Percentiles rank a stretch among this genome's conserved stretches.
phyloP scores from a whole-genome alignment of 805 yeast species.

The Cyberlindnera nakhonratchasimensis region DNA sequence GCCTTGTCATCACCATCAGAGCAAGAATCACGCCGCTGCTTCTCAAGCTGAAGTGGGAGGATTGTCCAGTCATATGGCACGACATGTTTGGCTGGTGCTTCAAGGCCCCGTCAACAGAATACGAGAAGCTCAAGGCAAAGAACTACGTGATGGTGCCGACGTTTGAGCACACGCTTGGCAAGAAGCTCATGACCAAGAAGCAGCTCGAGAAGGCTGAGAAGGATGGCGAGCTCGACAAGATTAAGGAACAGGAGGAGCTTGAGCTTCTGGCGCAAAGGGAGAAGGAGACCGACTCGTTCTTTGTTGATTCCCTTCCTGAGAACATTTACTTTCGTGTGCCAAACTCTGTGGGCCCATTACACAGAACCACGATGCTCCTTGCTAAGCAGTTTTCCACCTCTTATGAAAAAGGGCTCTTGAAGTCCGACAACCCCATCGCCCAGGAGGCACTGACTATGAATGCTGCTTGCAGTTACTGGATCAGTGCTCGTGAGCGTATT shows the following conservation, averaged over 20 bases:
- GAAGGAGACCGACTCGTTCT: conserved; percentile 9
- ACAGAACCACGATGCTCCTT: conserved; percentile 71
- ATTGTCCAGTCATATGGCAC: conserved; percentile 77
- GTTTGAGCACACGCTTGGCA: conserved; percentile 15
- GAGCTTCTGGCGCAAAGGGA: conserved; percentile 1
- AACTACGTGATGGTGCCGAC: conserved; percentile 30
- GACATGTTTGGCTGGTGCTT: conserved; percentile 88
- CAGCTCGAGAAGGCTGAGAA: conserved; percentile 9
- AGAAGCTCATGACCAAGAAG: conserved; percentile 11
- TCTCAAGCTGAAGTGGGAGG: conserved; percentile 80
- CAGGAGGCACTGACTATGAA: conserved; percentile 74
- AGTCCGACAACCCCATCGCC: conserved; percentile 71
- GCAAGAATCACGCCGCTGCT: conserved; percentile 75
- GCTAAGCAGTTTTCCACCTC: conserved; percentile 69
- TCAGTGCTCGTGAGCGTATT: conserved; percentile 82
- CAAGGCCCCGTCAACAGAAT: conserved; percentile 41
- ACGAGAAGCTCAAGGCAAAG: conserved; percentile 30
- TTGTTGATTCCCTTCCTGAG: conserved; percentile 11
- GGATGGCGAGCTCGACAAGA: conserved; percentile 1
- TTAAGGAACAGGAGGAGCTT: conserved; percentile 6
- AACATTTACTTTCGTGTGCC: conserved; percentile 65
- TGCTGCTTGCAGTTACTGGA: conserved; percentile 87
- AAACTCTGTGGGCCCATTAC: conserved; percentile 77
- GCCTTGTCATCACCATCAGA: conserved; percentile 61
- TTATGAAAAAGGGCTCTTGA: conserved; percentile 70